Percentiles rank a stretch among this genome's conserved stretches.
Evolutionary conservation across 768 basidiomycete genomes (phyloP).

Genomic region (Lyophyllum semitale): DNA sequence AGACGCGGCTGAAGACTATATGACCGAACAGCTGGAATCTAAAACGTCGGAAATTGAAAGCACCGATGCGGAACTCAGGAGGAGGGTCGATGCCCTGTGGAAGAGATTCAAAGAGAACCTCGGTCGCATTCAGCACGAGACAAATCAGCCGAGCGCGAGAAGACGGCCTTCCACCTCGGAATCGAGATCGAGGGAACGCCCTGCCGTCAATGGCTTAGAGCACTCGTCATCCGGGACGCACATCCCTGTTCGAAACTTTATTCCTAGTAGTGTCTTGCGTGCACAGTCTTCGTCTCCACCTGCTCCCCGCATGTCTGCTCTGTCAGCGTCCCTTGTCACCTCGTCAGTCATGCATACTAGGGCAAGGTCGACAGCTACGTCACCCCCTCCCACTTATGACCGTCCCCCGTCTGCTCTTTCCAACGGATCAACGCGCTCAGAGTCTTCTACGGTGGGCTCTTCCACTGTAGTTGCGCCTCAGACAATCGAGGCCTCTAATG

Average conservation of each 20-base stretch:
- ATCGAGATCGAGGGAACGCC: constrained; percentile 21
- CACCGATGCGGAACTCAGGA: constrained; percentile 53
- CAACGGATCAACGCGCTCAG: constrained; percentile 27
- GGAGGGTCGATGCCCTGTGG: constrained; percentile 68
- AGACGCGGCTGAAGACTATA: constrained; percentile 56
- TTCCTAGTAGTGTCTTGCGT: constrained; percentile 48
- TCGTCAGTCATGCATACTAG: constrained; percentile 58
- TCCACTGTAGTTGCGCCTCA: constrained; percentile 33
- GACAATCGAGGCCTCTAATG: constrained; percentile 30
- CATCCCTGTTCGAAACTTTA: constrained; percentile 55
- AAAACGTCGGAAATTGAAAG: constrained; percentile 59
- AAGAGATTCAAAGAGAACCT: constrained; percentile 52
- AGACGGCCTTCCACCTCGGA: constrained; percentile 14
- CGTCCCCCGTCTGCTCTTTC: constrained; percentile 17
- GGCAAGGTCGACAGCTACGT: constrained; percentile 23
- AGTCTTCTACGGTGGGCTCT: constrained; percentile 19
- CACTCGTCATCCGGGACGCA: constrained; percentile 24
- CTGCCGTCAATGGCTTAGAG: constrained; percentile 19
- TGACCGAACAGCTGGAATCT: constrained; percentile 51
- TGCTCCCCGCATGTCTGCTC: constrained; percentile 52
- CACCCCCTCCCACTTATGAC: constrained; percentile 11
- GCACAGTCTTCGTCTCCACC: constrained; percentile 36
- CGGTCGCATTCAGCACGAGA: constrained; percentile 42
- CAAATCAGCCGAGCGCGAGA: constrained; percentile 16
- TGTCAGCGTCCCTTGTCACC: constrained; percentile 70